A percentile compares a stretch with the other conserved stretches of the same genome.
Evolutionary conservation across 257 asterid genomes (phyloP).

Genomic region (Datura wrightii): DNA sequence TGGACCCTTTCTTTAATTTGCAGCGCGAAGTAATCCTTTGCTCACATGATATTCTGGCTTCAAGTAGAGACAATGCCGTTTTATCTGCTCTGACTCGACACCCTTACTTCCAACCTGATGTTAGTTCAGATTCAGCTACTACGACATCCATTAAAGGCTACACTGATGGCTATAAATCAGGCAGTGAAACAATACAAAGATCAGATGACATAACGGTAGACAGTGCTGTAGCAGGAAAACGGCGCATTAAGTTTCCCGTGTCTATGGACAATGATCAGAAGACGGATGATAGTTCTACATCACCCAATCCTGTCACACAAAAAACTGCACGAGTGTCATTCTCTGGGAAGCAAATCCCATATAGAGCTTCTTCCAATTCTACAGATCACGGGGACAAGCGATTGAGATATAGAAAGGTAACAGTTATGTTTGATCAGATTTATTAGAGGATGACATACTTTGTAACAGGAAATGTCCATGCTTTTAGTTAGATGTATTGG

Average conservation of each 20-base stretch:
- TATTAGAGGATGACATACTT: slow-evolving; percentile 15
- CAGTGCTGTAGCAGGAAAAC: slow-evolving; percentile 79
- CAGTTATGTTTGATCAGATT: background rate
- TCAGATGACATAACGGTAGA: slow-evolving; percentile 89
- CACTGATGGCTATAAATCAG: slow-evolving; percentile 72
- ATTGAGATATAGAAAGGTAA: slow-evolving; percentile 64
- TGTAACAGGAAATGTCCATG: background rate
- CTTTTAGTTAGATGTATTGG: slow-evolving; percentile 19
- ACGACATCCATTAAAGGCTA: slow-evolving; percentile 83
- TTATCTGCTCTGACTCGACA: slow-evolving; percentile 77
- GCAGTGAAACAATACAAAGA: slow-evolving; percentile 78
- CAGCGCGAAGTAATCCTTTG: slow-evolving; percentile 97
- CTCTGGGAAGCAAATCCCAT: slow-evolving; percentile 85
- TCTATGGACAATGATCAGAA: slow-evolving; percentile 72
- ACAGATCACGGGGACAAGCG: slow-evolving; percentile 62
- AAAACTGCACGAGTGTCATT: slow-evolving; percentile 55
- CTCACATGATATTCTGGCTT: slow-evolving; percentile 84
- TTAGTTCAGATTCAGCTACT: slow-evolving; percentile 95
- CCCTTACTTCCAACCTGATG: slow-evolving; percentile 78
- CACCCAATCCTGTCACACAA: slow-evolving; percentile 56
- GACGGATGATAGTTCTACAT: slow-evolving; percentile 78
- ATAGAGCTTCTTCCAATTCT: slow-evolving; percentile 54
- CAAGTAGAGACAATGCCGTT: slow-evolving; percentile 72
- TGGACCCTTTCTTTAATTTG: slow-evolving; percentile 39
- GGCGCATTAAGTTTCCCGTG: slow-evolving; percentile 59